Base-by-base conservation (phyloP, 495 filamentous ascomycete species). In the Extremus antarcticus region DNA sequence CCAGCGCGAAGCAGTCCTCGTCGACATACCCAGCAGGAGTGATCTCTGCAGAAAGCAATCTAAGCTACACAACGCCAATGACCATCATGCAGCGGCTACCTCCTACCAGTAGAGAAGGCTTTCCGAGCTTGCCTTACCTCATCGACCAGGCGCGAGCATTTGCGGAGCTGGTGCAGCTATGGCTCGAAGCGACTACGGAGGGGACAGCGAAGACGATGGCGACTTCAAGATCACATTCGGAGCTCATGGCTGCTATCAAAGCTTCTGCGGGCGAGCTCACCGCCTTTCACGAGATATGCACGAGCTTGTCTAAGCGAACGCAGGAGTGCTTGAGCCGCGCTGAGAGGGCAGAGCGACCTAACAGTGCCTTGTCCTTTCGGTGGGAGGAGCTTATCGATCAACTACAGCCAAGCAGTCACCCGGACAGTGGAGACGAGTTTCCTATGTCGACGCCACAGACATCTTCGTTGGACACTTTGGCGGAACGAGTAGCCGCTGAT, bases 41-140 rank as follows among this genome's bases (percentile, higher is more conserved):
- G 8, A 40, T 57, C 0, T 58, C 48, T 35, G 55, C 59, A 13
- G 55, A 62, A 23, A 58, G 55, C 2, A 43, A 62, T 47, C 55
- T 62, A n/a, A 62, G 59, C 59, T 97, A 99, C 70, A 87, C 85
- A 29, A 97, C 92, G 1, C 92, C 92, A 9, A 81, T 94, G 43
- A 88, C 90, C 16, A 97, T 99, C 59, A 79, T 95, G 21, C 82
- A 84, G 25, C 82, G 94, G 1, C 69, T 97, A 41, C 87, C 90
- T 1, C 81, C 78, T 10, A 83, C 86, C 9, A 89, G 87, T 20
- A 79, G 87, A 45, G 94, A 99, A 72, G 92, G 92, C 0, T 97
- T 96, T 59, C 94, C 91, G 8, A 90, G 86, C 29, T 79, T 99
- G 23, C 92, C 92, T 0, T 96, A 95, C 65, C 78, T 99, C 13